These are phyloP conservation scores for Lycium barbarum DNA, from an alignment of 257 asterid genomes.

Conservation along the genomic window DNA sequence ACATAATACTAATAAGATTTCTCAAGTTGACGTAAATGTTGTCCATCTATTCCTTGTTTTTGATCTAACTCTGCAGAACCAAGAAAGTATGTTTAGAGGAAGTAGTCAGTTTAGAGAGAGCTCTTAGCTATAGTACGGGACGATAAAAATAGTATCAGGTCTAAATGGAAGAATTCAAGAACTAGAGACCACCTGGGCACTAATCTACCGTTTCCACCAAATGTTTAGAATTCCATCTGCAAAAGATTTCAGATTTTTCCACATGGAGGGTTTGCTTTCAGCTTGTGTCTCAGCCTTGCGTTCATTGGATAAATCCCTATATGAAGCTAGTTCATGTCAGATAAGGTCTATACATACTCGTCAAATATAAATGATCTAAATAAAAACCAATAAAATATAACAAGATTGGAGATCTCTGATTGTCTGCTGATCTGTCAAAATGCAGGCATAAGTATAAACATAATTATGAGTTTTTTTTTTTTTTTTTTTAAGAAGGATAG, in stretches of 20 bases:
- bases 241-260: slow-evolving; percentile 77
- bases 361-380: slow-evolving; percentile 2
- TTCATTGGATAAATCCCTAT: slow-evolving; percentile 54
- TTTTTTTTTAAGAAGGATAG: no score
- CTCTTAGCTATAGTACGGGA: background rate
- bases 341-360: slow-evolving; percentile 1
- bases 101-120: background rate
- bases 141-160: background rate
- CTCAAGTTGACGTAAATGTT: background rate
- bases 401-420: background rate
- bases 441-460: background rate
- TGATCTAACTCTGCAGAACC: slow-evolving; percentile 15
- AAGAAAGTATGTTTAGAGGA: slow-evolving; percentile 4
- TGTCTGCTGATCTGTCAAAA: slow-evolving; percentile 5
- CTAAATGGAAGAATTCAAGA: background rate
- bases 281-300: slow-evolving; percentile 43
- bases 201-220: slow-evolving; percentile 61
- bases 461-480: background rate
- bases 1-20: background rate
- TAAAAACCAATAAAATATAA: background rate
- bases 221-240: slow-evolving; percentile 67
- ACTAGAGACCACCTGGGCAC: slow-evolving; percentile 22
- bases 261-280: slow-evolving; percentile 53
- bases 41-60: slow-evolving; percentile 12
- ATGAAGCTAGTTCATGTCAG: slow-evolving; percentile 17